These are phyloP conservation scores for Sclerotinia glacialis DNA, from an alignment of 2,329 filamentous ascomycete genomes.

Conservation along the genomic window DNA sequence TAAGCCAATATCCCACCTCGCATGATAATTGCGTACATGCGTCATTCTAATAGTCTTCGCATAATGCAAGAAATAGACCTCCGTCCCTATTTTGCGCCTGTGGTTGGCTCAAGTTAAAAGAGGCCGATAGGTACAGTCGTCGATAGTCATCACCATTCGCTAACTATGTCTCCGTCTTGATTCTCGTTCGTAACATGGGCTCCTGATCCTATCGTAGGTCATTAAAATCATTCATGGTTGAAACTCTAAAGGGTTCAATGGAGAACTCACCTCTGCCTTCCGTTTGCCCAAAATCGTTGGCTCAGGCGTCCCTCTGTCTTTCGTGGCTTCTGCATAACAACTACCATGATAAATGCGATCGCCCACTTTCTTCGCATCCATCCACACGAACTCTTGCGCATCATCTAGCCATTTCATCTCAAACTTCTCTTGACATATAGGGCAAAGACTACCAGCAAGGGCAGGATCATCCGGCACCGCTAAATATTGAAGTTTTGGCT, in stretches of 20 bases:
- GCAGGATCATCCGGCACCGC: slow-evolving; percentile 76
- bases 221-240: neutral
- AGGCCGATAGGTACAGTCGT: neutral
- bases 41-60: neutral
- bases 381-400: slow-evolving; percentile 95
- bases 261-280: slow-evolving; percentile 59
- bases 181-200: slow-evolving; percentile 16
- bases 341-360: slow-evolving; percentile 83
- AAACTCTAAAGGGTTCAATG: neutral
- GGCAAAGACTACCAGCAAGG: slow-evolving; percentile 74
- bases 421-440: slow-evolving; percentile 94
- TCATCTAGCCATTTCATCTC: slow-evolving; percentile 90
- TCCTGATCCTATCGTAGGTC: slow-evolving; percentile 19
- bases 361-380: slow-evolving; percentile 77
- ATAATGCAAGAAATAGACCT: slow-evolving; percentile 3
- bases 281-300: slow-evolving; percentile 65
- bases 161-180: slow-evolving; percentile 36
- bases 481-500: slow-evolving; percentile 65
- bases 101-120: neutral
- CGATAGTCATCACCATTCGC: neutral
- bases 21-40: neutral
- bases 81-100: neutral
- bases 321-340: slow-evolving; percentile 80
- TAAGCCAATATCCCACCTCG: neutral
- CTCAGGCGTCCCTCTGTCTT: slow-evolving; percentile 62